Evolutionary conservation across 306 rosid genomes (phyloP), one percentile per base, ranked within the genome.

Genomic region (Erythrophleum fordii): DNA sequence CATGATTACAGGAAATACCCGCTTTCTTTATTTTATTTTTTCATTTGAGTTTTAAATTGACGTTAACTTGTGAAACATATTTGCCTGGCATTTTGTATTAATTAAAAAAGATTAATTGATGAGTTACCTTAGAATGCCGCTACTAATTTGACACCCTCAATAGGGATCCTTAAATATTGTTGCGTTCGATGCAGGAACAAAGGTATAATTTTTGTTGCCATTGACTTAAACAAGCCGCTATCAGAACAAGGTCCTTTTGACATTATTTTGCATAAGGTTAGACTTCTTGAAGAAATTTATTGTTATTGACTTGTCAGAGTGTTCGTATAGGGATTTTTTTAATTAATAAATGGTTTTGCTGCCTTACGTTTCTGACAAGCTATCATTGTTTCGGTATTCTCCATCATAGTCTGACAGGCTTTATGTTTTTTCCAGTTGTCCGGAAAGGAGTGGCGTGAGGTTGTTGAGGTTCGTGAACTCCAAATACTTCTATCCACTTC

Each of bases 211-310:
- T 75, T 75, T 59, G 69, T 75, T 75, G 79, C 69, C 41, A 75
- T 75, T 59, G 79, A 75, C 25, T 52, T 22, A 41, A 75, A 75
- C 42, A 56, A 42, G 55, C 70, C 56, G 45, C 56, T 75, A 49
- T 58, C 53, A 75, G 79, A 75, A 26, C 79, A 75, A 42, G 79
- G 79, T 59, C 79, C 79, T 23, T 75, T 75, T 25, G 70, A 75
- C 12, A 46, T 75, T 58, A 22, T 75, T 17, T 60, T 75, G 79
- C 79, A 75, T 41, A 75, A 75, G 79, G 79, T 75, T 44, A 12
- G 17, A 42, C 37, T 75, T 59, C 23, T 13, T 39, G 11, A 5
- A 26, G 61, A 39, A 74, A 14, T 35, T 11, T 53, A 12, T 73
- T 12, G 8, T 28, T 70, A 8, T 46, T 16, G 26, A 51, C 75